phyloP scores from a whole-genome alignment of 2,329 filamentous ascomycete species.

The Pyrenochaeta sp. region DNA sequence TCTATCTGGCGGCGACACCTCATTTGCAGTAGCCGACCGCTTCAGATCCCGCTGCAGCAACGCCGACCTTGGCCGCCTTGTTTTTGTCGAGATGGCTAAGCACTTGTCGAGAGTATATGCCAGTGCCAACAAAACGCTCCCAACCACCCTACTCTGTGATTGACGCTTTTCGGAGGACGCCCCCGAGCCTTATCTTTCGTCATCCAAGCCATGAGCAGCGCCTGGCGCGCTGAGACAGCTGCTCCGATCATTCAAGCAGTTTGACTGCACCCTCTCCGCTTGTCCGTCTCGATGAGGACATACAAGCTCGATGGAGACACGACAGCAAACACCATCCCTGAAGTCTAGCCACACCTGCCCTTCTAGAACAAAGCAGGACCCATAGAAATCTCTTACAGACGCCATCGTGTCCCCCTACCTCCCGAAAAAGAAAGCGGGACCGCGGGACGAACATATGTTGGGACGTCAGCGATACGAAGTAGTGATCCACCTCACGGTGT shows the following conservation, averaged over 20 bases:
- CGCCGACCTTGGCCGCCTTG: constrained; percentile 27
- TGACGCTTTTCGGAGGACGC: background rate
- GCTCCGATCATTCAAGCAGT: background rate
- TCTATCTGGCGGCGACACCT: constrained; percentile 21
- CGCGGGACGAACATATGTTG: constrained; percentile 14
- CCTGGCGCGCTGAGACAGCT: background rate
- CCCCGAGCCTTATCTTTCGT: background rate
- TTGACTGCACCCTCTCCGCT: background rate
- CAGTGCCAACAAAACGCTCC: background rate
- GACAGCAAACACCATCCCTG: background rate
- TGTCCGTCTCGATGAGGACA: background rate
- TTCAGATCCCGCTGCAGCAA: constrained; percentile 9
- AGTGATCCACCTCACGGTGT: background rate
- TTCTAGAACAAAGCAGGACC: constrained; percentile 42
- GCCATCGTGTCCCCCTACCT: constrained; percentile 18
- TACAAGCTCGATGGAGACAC: background rate
- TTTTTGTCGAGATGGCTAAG: constrained; percentile 3
- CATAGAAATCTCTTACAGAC: constrained; percentile 25
- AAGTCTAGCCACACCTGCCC: constrained; percentile 21
- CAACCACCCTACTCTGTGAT: background rate
- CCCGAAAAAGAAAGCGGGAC: constrained; percentile 25
- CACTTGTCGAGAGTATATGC: background rate
- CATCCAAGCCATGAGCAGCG: background rate
- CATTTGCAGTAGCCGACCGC: constrained; percentile 18
- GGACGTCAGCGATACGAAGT: constrained; percentile 10